phyloP scores from a whole-genome alignment of 148 eudicot genomes.

The Mesembryanthemum crystallinum region DNA sequence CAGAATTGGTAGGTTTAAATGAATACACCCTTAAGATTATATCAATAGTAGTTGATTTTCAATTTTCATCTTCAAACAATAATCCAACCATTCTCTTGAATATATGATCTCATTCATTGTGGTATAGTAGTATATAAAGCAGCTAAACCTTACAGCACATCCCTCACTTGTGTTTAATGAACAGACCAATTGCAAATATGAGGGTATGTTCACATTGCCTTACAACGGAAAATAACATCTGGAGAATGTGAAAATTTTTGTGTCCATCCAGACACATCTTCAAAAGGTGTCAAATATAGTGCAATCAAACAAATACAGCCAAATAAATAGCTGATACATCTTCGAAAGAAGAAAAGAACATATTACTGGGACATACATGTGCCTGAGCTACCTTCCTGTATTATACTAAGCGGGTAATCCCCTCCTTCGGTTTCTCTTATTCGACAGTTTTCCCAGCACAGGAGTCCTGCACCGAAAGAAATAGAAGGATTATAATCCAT shows the following conservation, averaged over 20 bases:
- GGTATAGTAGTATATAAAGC: too few relatives aligned
- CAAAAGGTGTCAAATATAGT: constrained; percentile 12
- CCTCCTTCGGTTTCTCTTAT: constrained; percentile 21
- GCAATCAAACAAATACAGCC: constrained; percentile 17
- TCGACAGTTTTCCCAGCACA: constrained; percentile 14
- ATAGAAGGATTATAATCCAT: neutral
- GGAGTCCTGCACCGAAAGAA: constrained; percentile 23
- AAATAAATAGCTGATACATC: constrained; percentile 12
- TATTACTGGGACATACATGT: constrained; percentile 26
- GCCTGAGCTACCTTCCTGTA: constrained; percentile 21
- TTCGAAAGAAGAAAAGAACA: constrained; percentile 6
- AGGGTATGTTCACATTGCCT: neutral
- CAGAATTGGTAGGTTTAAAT: too few relatives aligned
- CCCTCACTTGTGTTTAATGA: too few relatives aligned
- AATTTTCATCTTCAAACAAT: too few relatives aligned
- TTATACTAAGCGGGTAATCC: constrained; percentile 15
- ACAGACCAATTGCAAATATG: too few relatives aligned
- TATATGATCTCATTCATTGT: too few relatives aligned
- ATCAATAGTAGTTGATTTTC: too few relatives aligned
- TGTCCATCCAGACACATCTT: constrained; percentile 26
- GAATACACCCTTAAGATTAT: too few relatives aligned
- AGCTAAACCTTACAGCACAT: too few relatives aligned
- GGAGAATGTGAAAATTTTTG: neutral
- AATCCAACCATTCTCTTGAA: too few relatives aligned
- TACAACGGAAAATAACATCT: neutral